Conservation (phyloP, 768 basidiomycete species). For the Termitomyces sp. region DNA sequence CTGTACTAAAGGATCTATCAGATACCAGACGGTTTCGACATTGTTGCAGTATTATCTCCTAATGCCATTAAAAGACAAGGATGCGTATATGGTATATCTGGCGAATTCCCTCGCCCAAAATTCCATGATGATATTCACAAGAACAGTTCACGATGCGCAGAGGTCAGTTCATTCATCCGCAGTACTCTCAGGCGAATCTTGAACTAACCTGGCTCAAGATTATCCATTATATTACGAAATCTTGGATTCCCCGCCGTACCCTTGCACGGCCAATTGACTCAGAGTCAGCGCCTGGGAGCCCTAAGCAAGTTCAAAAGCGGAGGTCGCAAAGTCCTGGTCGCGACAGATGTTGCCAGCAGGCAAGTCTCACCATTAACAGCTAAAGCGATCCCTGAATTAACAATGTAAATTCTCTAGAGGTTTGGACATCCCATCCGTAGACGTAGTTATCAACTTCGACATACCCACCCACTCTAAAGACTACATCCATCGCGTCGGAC, state of each 20-base stretch:
- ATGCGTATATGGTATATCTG: slow-evolving; percentile 84
- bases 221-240: slow-evolving; percentile 85
- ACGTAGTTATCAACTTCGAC: slow-evolving; percentile 97
- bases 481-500: slow-evolving; percentile 97
- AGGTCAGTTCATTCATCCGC: slow-evolving; percentile 36
- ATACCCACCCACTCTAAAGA: slow-evolving; percentile 98
- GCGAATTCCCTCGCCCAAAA: slow-evolving; percentile 87
- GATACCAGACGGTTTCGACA: slow-evolving; percentile 96
- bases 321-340: slow-evolving; percentile 85
- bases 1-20: slow-evolving; percentile 26
- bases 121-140: slow-evolving; percentile 93
- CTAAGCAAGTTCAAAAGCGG: slow-evolving; percentile 95
- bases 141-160: slow-evolving; percentile 92
- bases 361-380: slow-evolving; percentile 27
- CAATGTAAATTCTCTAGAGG: slow-evolving; percentile 45
- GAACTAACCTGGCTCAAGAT: slow-evolving; percentile 31
- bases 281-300: slow-evolving; percentile 90
- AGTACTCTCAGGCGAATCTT: neutral
- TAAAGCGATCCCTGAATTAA: neutral
- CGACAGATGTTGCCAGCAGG: slow-evolving; percentile 95
- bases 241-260: slow-evolving; percentile 95
- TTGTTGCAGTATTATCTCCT: slow-evolving; percentile 95
- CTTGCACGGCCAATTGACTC: slow-evolving; percentile 90
- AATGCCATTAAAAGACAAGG: slow-evolving; percentile 88
- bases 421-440: slow-evolving; percentile 93